Evolutionary conservation across 2,329 filamentous ascomycete species (phyloP).

Genomic region (Ramularia endophylla): DNA sequence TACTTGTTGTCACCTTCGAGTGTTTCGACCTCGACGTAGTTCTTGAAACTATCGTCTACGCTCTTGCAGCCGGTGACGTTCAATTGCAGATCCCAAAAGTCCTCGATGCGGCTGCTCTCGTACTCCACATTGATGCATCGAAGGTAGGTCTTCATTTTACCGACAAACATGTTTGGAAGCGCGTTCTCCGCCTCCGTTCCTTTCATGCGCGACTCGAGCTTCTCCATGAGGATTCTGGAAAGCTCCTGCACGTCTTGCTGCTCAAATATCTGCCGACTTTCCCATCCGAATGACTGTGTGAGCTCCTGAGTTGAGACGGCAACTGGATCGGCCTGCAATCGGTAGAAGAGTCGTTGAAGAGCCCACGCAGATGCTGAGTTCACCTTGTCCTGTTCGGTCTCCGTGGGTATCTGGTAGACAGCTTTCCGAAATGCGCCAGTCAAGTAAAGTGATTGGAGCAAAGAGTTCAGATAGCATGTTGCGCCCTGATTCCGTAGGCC

Average conservation of each 20-base stretch:
- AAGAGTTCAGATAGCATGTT: conserved; percentile 49
- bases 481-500: conserved; percentile 96
- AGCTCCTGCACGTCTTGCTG: conserved; percentile 98
- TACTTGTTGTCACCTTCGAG: conserved; percentile 99
- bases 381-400: conserved; percentile 68
- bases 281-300: conserved; percentile 96
- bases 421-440: conserved; percentile 91
- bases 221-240: conserved; percentile 94
- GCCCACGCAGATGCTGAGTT: conserved; percentile 79
- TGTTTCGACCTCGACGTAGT: conserved; percentile 95
- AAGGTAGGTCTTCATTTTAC: conserved; percentile 98
- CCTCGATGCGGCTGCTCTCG: conserved; percentile 90
- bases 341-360: conserved; percentile 89
- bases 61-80: conserved; percentile 94
- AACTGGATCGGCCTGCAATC: conserved; percentile 75
- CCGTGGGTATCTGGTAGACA: conserved; percentile 94
- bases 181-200: conserved; percentile 87
- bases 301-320: conserved; percentile 90
- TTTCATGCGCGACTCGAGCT: conserved; percentile 97
- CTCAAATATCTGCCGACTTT: conserved; percentile 95
- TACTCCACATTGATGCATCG: conserved; percentile 98
- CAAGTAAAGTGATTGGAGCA: conserved; percentile 42
- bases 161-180: conserved; percentile 84
- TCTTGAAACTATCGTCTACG: conserved; percentile 87
- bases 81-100: conserved; percentile 98